Conservation (phyloP, 163 green algal species). For the Chlamydomonas reinhardtii region DNA sequence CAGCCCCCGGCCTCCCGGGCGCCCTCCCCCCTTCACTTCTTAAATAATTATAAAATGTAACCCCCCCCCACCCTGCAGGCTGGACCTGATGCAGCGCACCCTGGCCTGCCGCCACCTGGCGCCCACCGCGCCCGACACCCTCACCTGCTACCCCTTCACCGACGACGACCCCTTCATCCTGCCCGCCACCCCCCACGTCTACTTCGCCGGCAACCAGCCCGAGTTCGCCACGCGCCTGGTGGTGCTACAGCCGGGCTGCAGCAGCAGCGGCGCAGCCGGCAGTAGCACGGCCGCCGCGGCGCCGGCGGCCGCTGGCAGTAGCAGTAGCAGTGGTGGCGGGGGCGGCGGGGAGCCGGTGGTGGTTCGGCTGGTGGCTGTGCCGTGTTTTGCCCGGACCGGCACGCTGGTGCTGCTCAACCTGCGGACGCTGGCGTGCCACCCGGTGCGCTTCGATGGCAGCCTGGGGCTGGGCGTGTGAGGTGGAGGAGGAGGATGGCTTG, state of each 20-base stretch:
- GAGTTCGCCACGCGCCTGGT: slow-evolving; percentile 78
- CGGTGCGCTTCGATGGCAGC: slow-evolving; percentile 74
- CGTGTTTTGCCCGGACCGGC: slow-evolving; percentile 78
- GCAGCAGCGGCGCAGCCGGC: too few species aligned
- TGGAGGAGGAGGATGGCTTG: too few species aligned
- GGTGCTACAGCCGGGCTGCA: background rate
- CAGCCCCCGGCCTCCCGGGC: too few species aligned
- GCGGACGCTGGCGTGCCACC: slow-evolving; percentile 81
- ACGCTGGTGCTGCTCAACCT: slow-evolving; percentile 91
- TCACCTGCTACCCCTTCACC: slow-evolving; percentile 93
- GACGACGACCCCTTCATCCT: slow-evolving; percentile 97
- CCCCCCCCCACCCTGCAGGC: slow-evolving; percentile 37
- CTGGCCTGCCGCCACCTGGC: slow-evolving; percentile 92
- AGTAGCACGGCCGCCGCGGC: too few species aligned
- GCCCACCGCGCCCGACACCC: slow-evolving; percentile 96
- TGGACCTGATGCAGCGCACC: slow-evolving; percentile 80
- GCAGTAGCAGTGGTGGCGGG: background rate
- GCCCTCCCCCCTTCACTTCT: too few species aligned
- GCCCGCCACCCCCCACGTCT: slow-evolving; percentile 81
- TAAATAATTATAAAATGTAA: too few species aligned
- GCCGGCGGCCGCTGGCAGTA: background rate
- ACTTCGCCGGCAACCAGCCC: slow-evolving; percentile 95
- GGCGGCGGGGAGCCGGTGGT: slow-evolving; percentile 37
- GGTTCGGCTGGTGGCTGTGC: slow-evolving; percentile 82
- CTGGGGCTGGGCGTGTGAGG: background rate